Percentiles rank a stretch among this genome's conserved stretches.
phyloP scores from a whole-genome alignment of 805 yeast genomes.

The Naumovozyma baii region DNA sequence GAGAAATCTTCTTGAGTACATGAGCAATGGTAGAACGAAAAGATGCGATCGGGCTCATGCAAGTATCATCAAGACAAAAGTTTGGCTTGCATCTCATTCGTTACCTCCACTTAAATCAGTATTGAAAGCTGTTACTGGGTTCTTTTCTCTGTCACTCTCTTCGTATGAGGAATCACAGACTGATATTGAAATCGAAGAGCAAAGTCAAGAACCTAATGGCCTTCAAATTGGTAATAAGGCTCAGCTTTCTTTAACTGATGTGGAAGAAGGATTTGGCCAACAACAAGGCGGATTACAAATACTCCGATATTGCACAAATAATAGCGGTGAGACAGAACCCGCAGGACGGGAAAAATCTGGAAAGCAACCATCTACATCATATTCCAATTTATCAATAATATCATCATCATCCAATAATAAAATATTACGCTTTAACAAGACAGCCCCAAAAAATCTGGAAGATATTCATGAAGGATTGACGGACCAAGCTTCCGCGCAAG shows the following conservation, averaged over 20 bases:
- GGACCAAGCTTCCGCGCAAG: too few relatives aligned
- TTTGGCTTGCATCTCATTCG: neutral
- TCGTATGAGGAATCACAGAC: neutral
- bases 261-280: neutral
- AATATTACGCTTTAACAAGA: neutral
- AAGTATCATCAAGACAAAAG: neutral
- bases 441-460: neutral
- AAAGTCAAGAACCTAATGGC: neutral
- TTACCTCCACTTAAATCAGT: neutral
- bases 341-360: too few relatives aligned
- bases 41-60: neutral
- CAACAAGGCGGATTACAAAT: neutral
- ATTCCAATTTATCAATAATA: too few relatives aligned
- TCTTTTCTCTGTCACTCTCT: neutral
- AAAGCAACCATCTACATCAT: too few relatives aligned
- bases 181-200: neutral
- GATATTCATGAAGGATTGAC: neutral
- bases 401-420: neutral
- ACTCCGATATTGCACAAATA: neutral
- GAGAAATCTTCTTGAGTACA: slow-evolving; percentile 23
- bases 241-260: neutral
- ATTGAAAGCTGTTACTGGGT: neutral
- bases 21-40: neutral
- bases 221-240: neutral
- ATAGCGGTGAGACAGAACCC: too few relatives aligned